phyloP scores from a whole-genome alignment of 257 asterid genomes.

The Primulina huaijiensis region DNA sequence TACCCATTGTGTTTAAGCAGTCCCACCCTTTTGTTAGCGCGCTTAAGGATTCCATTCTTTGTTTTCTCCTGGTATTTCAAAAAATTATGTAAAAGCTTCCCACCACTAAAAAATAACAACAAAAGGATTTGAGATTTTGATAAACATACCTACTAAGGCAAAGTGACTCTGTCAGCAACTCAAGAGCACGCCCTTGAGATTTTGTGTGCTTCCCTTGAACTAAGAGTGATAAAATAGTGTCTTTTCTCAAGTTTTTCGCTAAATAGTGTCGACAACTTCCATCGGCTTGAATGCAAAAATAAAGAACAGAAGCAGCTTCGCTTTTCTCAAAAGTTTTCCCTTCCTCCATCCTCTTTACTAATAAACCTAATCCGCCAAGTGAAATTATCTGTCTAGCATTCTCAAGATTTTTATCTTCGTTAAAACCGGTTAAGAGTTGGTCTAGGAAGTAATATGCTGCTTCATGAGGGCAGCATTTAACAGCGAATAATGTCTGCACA shows the following conservation, averaged over 20 bases:
- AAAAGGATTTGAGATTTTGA: neutral
- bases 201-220: conserved; percentile 31
- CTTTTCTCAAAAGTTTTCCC: conserved; percentile 57
- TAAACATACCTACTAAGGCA: conserved; percentile 59
- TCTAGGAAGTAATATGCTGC: conserved; percentile 68
- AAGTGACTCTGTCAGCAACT: conserved; percentile 53
- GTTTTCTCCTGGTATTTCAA: conserved; percentile 40
- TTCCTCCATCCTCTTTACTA: conserved; percentile 55
- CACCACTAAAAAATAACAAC: neutral
- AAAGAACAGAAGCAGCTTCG: conserved; percentile 46
- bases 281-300: conserved; percentile 57
- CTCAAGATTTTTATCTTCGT: conserved; percentile 56
- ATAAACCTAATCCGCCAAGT: conserved; percentile 63
- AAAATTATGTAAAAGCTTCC: neutral
- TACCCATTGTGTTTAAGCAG: conserved; percentile 54
- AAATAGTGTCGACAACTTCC: conserved; percentile 68
- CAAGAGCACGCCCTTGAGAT: conserved; percentile 40
- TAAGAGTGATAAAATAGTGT: conserved; percentile 41
- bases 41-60: conserved; percentile 42
- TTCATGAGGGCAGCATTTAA: conserved; percentile 54
- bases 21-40: conserved; percentile 57
- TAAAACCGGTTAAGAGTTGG: conserved; percentile 57
- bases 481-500: conserved; percentile 48
- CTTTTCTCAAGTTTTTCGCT: conserved; percentile 51
- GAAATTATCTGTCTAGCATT: conserved; percentile 60